These are phyloP conservation scores for Alternaria gansuensis DNA, from an alignment of 2,329 filamentous ascomycete species.

Conservation along the genomic window DNA sequence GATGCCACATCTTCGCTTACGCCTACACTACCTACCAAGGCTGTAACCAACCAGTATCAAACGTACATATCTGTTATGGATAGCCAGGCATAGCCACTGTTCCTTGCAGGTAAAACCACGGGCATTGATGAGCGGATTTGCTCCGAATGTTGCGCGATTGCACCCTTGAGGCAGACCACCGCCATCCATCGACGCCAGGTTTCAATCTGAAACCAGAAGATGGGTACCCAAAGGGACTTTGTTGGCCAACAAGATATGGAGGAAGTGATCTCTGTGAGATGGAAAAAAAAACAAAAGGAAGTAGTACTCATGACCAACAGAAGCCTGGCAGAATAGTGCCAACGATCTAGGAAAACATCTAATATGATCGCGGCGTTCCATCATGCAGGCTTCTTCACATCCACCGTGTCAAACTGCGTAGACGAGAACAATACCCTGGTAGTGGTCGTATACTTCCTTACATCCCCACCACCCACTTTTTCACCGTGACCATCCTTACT, in stretches of 20 bases:
- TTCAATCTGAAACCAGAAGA: background rate
- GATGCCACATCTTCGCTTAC: too few relatives aligned
- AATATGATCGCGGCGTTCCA: background rate
- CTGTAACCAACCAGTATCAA: too few relatives aligned
- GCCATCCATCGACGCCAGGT: background rate
- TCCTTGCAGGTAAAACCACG: too few relatives aligned
- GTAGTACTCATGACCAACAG: background rate
- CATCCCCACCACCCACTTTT: background rate
- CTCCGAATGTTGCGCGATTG: background rate
- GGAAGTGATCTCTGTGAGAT: background rate
- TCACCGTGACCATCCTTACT: background rate
- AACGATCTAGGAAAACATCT: background rate
- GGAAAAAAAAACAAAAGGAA: background rate
- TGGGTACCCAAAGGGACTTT: background rate
- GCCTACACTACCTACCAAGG: too few relatives aligned
- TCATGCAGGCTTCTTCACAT: conserved; percentile 3
- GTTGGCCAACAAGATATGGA: background rate
- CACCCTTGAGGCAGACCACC: background rate
- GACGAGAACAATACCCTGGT: conserved; percentile 2
- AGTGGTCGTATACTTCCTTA: background rate
- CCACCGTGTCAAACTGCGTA: background rate
- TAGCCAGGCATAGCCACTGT: too few relatives aligned
- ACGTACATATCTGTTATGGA: too few relatives aligned
- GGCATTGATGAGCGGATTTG: too few relatives aligned
- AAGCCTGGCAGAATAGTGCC: background rate